Base-by-base conservation (phyloP, 768 basidiomycete species). In the Megacollybia marginata region DNA sequence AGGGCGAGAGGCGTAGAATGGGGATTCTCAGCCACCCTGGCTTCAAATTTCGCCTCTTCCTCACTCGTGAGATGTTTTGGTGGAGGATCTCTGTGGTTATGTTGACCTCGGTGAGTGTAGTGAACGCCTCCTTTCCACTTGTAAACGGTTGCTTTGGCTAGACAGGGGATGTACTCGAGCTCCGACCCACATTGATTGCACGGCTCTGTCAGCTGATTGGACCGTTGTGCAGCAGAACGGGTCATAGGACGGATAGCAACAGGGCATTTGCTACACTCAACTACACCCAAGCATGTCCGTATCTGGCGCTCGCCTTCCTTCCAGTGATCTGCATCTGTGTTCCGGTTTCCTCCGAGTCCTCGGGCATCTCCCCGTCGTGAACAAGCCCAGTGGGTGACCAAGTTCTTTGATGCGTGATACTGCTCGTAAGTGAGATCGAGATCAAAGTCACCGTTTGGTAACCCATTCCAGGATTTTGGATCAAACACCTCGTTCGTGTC, bases 361-460 rank as follows among this genome's bases (percentile, higher is more conserved):
- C 35, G 35, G 10, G 10, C 10, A 36, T 18, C 38, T 40, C 38
- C 38, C 3, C 38, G 13, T 3, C 38, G 13, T 15, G 38, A 40
- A 18, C 38, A 40, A 40, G 46, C 46, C 46, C 46, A 47, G n/a
- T 47, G 46, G 9, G 46, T 32, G 8, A 47, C 9, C 2, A 47
- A 33, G 2, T 33, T 12, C 46, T 47, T 47, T 5, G 13, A 32
- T 6, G 46, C 20, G n/a, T 18, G 9, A 16, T 31, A 47, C 28
- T 28, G 12, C 18, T 23, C 28, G 4, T 47, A 8, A 32, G 28
- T 34, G 16, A 47, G 23, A 28, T 33, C 28, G 8, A 47, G 23
- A 2, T 47, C 23, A 19, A 47, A 32, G n/a, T 47, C 28, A 9
- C 46, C 46, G n/a, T 47, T 18, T n/a, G 46, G 46, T 18, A 18